Evolutionary conservation across 306 rosid genomes (phyloP), one percentile per base, ranked within the genome.

Genomic region (Abrus pulchellus): DNA sequence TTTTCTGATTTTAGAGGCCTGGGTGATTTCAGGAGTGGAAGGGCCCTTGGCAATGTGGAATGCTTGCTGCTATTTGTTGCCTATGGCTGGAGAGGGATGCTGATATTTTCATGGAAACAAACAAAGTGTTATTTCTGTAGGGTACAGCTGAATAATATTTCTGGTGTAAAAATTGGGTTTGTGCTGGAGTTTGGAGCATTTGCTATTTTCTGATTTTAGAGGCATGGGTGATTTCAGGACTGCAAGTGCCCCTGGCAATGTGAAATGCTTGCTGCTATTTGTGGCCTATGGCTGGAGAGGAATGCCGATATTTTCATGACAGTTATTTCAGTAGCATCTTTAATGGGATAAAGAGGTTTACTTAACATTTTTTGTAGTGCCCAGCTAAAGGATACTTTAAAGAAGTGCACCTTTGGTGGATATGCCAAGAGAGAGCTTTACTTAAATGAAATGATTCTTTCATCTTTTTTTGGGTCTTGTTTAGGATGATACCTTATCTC

Each of bases 331-430:
- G 48, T 63, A 13, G 27, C 45, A 56, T 56, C 53, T 45, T 60
- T 32, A 2, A 74, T 75, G 59, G 9, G 48, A 75, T 60, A 45
- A 45, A 62, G n/a, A 43, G 69, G 48, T 60, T 75, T 57, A 53
- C 44, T 61, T 30, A 45, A 47, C 28, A 20, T 44, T 45, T 27
- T 56, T 59, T 33, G 47, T 50, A 44, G 45, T 70, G 62, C 48
- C 59, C 45, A 60, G 70, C 44, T 32, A 45, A 75, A 5, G 34
- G 71, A 55, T 75, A 60, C 7, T 30, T 60, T 49, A 32, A 9
- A 61, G 27, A 14, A 61, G 27, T 47, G 61, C 20, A 45, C 34
- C 61, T 61, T 62, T 20, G 48, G 27, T 48, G 12, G 34, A 62
- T 57, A 74, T 12, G 43, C 68, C 38, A 56, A 56, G 30, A 9